A percentile compares a stretch with the other conserved stretches of the same genome.
Evolutionary conservation across 371 early-diverging fungal species (phyloP).

Genomic region (Batrachochytrium dendrobatidis): DNA sequence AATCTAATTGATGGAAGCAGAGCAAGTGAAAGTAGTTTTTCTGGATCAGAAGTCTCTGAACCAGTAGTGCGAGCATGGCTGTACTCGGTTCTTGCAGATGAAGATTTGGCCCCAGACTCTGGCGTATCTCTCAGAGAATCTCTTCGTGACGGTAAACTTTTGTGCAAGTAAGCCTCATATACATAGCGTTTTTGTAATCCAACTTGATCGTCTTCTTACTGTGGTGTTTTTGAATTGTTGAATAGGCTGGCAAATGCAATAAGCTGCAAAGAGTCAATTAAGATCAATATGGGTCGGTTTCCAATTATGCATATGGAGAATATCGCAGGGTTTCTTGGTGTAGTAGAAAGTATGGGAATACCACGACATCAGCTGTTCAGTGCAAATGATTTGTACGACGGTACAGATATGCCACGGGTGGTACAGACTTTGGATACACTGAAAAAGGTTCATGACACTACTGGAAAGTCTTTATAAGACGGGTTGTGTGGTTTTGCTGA

Average conservation of each 20-base stretch:
- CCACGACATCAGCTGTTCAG: neutral
- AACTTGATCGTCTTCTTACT: neutral
- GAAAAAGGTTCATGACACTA: too few species aligned
- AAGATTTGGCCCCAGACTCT: neutral
- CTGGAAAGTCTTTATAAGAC: too few species aligned
- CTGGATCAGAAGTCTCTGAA: neutral
- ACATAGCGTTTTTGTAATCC: neutral
- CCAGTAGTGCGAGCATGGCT: neutral
- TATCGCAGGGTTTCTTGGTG: neutral
- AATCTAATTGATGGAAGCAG: neutral
- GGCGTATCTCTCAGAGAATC: neutral
- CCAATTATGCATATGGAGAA: neutral
- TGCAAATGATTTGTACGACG: neutral
- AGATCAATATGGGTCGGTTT: slow-evolving; percentile 1
- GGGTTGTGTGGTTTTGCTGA: too few species aligned
- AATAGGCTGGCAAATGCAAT: neutral
- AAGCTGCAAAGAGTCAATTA: neutral
- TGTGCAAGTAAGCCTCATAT: slow-evolving; percentile 2
- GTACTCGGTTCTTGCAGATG: neutral
- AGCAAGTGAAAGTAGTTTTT: neutral
- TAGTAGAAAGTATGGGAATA: neutral
- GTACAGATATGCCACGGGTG: neutral
- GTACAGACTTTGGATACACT: neutral
- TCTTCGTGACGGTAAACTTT: neutral
- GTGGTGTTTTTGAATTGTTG: neutral